Percentiles rank a stretch among this genome's conserved stretches.
phyloP scores from a whole-genome alignment of 352 stramenopile species.

The Globisporangium mamillatum region DNA sequence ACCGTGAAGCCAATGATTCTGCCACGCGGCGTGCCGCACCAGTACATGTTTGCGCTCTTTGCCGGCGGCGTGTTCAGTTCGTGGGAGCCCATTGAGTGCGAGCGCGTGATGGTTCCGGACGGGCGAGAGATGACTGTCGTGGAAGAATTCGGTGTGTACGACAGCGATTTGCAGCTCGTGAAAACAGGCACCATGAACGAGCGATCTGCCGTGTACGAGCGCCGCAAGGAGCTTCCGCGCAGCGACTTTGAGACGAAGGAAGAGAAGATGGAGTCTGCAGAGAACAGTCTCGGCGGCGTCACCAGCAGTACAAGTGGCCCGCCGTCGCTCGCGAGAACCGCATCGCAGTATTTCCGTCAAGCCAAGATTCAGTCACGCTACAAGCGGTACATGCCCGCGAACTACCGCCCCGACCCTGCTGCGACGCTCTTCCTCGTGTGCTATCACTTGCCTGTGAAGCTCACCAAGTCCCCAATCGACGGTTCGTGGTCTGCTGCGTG shows the following conservation, averaged over 20 bases:
- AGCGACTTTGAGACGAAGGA: slow-evolving; percentile 17
- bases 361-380: slow-evolving; percentile 80
- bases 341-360: slow-evolving; percentile 55
- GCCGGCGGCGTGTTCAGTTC: slow-evolving; percentile 80
- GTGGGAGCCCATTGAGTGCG: slow-evolving; percentile 76
- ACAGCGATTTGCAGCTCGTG: slow-evolving; percentile 61
- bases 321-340: slow-evolving; percentile 26
- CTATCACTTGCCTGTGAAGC: slow-evolving; percentile 91
- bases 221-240: slow-evolving; percentile 22
- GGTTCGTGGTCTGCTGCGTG: slow-evolving; percentile 84
- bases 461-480: slow-evolving; percentile 60
- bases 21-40: slow-evolving; percentile 72
- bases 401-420: slow-evolving; percentile 53
- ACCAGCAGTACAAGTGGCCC: neutral
- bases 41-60: slow-evolving; percentile 91
- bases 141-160: slow-evolving; percentile 74
- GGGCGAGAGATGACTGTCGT: slow-evolving; percentile 78
- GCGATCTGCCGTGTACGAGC: slow-evolving; percentile 62
- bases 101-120: slow-evolving; percentile 71
- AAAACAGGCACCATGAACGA: slow-evolving; percentile 51
- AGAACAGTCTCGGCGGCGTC: neutral
- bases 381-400: slow-evolving; percentile 74
- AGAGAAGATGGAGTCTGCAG: slow-evolving; percentile 16
- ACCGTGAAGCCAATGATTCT: slow-evolving; percentile 93
- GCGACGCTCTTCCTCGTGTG: slow-evolving; percentile 89